A percentile compares a stretch with the other conserved stretches of the same genome.
These are phyloP conservation scores for Podosphaera aphanis DNA, from an alignment of 2,329 filamentous ascomycete species.

Conservation along the genomic window DNA sequence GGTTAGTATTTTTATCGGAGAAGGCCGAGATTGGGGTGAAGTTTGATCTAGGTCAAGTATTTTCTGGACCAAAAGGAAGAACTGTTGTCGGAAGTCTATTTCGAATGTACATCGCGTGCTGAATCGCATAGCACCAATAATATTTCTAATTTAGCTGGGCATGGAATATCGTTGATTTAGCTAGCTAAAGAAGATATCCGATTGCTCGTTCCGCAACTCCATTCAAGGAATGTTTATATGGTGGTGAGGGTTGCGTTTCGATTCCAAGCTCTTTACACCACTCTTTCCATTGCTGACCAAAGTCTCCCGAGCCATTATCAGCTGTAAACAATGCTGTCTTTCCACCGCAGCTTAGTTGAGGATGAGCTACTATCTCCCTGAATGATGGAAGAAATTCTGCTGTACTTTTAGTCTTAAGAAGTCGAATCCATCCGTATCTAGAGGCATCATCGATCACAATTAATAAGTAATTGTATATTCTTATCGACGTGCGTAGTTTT, in stretches of 20 bases:
- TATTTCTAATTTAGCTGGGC: not conserved
- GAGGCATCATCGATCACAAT: not conserved
- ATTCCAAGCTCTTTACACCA: no score
- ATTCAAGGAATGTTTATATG: no score
- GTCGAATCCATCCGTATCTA: not conserved
- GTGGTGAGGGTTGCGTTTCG: no score
- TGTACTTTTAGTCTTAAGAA: not conserved
- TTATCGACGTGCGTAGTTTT: not conserved
- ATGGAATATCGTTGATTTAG: not conserved
- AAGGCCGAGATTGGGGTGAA: not conserved
- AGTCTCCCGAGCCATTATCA: no score
- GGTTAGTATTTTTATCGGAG: not conserved
- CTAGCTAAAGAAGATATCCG: no score
- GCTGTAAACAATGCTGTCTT: no score
- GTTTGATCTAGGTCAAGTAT: not conserved
- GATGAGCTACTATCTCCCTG: not conserved
- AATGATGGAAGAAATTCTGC: not conserved
- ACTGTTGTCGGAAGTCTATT: not conserved
- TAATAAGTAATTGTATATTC: not conserved
- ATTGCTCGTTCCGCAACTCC: no score
- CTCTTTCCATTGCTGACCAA: no score
- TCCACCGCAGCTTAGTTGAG: not conserved
- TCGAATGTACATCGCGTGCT: not conserved
- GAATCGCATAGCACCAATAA: not conserved
- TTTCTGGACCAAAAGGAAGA: not conserved